Evolutionary conservation across 495 filamentous ascomycete species (phyloP), one percentile per base, ranked within the genome.

Genomic region (Xylaria palmicola): DNA sequence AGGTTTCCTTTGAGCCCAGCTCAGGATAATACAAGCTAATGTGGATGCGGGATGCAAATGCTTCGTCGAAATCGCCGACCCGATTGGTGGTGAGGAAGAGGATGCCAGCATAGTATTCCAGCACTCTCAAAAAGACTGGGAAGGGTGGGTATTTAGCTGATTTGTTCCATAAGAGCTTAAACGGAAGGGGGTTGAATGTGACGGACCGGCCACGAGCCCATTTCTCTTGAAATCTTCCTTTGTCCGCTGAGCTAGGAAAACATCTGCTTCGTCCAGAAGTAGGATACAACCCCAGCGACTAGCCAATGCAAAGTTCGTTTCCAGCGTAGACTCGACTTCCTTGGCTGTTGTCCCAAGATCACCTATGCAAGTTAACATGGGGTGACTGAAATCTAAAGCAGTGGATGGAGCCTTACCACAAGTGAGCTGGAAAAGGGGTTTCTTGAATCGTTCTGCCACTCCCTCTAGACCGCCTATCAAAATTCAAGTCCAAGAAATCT

Each of bases 281-380:
- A 86, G 63, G 0, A 87, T 75, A 36, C 73, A 78, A 5, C 72
- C 71, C 81, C 82, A 84, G 47, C 62, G 70, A 43, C 69, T 63
- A 6, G 75, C 80, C 0, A 81, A 62, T 6, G 64, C 58, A 20
- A 83, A 76, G 9, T 75, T 69, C 0, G 56, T 53, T 19, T 78
- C 67, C n/a, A 85, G 73, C 13, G 76, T 73, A 15, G 60, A 62
- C 60, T 81, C 79, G 0, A 81, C 75, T 0, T 69, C 66, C 19
- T 43, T 8, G 12, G 40, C 54, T 1, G n/a, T 44, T 13, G 27
- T 13, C 13, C 54, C 54, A 43, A 56, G 15, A 29, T 56, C 54
- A 1, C 84, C 83, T 79, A 79, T 24, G 77, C 81, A 4, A 88
- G n/a, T n/a, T n/a, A n/a, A n/a, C n/a, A n/a, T n/a, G n/a, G n/a